phyloP scores from a whole-genome alignment of 2,329 filamentous ascomycete species.

The Epichloe baconii region DNA sequence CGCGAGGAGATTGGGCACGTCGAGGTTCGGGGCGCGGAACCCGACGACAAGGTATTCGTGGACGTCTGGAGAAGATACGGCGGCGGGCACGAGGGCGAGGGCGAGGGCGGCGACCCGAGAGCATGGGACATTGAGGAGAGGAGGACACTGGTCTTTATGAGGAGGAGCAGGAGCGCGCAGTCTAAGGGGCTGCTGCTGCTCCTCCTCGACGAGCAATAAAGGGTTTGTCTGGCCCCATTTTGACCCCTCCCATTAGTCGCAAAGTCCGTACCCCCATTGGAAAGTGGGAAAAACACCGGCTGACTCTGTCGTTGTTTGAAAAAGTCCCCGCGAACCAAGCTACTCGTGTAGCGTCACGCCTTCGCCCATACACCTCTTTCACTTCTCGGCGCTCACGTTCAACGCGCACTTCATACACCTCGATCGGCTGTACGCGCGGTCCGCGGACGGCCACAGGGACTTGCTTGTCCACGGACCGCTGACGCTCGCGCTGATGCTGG shows the following conservation, averaged over 20 bases:
- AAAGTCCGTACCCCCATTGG: too few relatives aligned
- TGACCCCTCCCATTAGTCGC: too few relatives aligned
- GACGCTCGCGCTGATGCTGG: slow-evolving; percentile 62
- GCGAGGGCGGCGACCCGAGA: slow-evolving; percentile 8
- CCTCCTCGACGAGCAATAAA: slow-evolving; percentile 13
- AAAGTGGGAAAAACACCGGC: too few relatives aligned
- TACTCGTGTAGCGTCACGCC: slow-evolving; percentile 46
- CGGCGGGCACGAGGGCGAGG: slow-evolving; percentile 11
- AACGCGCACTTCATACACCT: slow-evolving; percentile 90
- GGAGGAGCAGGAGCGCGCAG: slow-evolving; percentile 17
- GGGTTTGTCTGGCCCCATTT: slow-evolving; percentile 9
- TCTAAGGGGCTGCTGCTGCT: neutral
- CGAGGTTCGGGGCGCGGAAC: slow-evolving; percentile 17
- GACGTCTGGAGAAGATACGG: slow-evolving; percentile 36
- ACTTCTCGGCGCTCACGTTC: slow-evolving; percentile 81
- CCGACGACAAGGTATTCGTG: slow-evolving; percentile 36
- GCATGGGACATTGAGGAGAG: slow-evolving; percentile 30
- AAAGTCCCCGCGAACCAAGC: slow-evolving; percentile 17
- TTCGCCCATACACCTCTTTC: slow-evolving; percentile 62
- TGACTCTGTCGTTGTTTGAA: too few relatives aligned
- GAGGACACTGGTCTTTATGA: slow-evolving; percentile 40
- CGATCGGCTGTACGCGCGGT: slow-evolving; percentile 55
- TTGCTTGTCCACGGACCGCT: slow-evolving; percentile 82
- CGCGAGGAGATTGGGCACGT: slow-evolving; percentile 32
- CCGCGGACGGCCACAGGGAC: slow-evolving; percentile 60